Conservation (phyloP, 208 protist species). For the Phytomonas sp. region DNA sequence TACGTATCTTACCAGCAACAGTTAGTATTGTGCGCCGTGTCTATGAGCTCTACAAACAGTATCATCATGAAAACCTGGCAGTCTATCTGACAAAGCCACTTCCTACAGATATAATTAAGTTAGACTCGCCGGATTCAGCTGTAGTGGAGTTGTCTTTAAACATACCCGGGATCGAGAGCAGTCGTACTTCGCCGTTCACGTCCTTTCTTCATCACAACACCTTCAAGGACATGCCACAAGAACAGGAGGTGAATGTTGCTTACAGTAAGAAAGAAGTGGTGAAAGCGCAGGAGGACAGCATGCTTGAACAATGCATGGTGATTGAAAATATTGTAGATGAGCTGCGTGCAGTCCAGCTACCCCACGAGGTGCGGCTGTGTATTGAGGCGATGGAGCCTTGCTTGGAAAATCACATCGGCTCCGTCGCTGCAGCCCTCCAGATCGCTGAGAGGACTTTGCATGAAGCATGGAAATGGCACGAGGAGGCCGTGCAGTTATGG, state of each 20-base stretch:
- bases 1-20: background rate
- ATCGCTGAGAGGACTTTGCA: conserved; percentile 8
- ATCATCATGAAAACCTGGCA: conserved; percentile 48
- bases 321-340: conserved; percentile 8
- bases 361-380: conserved; percentile 12
- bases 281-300: conserved; percentile 8
- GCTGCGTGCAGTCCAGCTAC: conserved; percentile 6
- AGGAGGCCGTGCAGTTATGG: conserved; percentile 20
- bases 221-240: conserved; percentile 14
- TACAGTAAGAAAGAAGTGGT: conserved; percentile 1
- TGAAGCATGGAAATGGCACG: conserved; percentile 12
- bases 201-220: conserved; percentile 3
- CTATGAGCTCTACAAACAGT: conserved; percentile 16
- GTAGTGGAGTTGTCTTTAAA: conserved; percentile 4
- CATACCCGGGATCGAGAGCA: conserved; percentile 8
- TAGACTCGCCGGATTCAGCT: conserved; percentile 32
- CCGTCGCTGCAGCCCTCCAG: conserved; percentile 15
- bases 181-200: conserved; percentile 10
- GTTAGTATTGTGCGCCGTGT: background rate
- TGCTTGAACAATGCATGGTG: conserved; percentile 1
- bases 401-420: conserved; percentile 3
- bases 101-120: conserved; percentile 24
- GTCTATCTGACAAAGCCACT: conserved; percentile 40
- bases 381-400: conserved; percentile 20
- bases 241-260: conserved; percentile 9